Evolutionary conservation across 2,329 filamentous ascomycete species (phyloP), one percentile per base, ranked within the genome.

Genomic region (Hawksworthiomyces lignivorus): DNA sequence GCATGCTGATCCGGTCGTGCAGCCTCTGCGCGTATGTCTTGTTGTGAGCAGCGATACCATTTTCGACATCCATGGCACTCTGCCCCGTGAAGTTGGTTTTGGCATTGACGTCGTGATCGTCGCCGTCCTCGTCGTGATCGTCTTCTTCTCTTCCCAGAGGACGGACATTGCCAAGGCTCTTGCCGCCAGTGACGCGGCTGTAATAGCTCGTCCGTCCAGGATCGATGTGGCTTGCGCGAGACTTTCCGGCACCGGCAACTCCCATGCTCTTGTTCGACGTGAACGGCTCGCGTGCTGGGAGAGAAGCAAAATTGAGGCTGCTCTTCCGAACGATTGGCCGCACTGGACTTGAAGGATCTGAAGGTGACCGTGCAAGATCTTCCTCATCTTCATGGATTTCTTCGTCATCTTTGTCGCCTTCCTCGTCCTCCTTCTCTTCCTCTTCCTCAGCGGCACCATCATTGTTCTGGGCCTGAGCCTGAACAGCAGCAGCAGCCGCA

Each of bases 11-110:
- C 53, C 89, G 87, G 54, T 97, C 90, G 50, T 95, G 88, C 14
- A 98, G 70, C 32, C 86, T 75, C 60, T 97, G 89, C 0, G 92
- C 95, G n/a, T 92, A 94, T 0, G 87, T 89, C 59, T 94, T 94
- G 62, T 80, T 87, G 55, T 90, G 82, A 3, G 73, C 61, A 6
- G 73, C 70, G 22, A 70, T 68, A 32, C 72, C 72, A 1, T 63
- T 60, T 14, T 69, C 63, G 8, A 60, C 60, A 29, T 71, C 69
- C 2, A 67, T 64, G 19, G 78, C 72, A 24, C 68, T 61, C 18
- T 61, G 56, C 6, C 54, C 50, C 3, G 55, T 53, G 15, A 60
- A 54, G 5, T 66, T 56, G n/a, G 67, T 58, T 45, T 74, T 62
- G 42, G 69, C 52, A 31, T 80, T 69, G 62, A 75, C 71, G 5